These are phyloP conservation scores for Laguncularia racemosa DNA, from an alignment of 345 rosid genomes.

Conservation along the genomic window DNA sequence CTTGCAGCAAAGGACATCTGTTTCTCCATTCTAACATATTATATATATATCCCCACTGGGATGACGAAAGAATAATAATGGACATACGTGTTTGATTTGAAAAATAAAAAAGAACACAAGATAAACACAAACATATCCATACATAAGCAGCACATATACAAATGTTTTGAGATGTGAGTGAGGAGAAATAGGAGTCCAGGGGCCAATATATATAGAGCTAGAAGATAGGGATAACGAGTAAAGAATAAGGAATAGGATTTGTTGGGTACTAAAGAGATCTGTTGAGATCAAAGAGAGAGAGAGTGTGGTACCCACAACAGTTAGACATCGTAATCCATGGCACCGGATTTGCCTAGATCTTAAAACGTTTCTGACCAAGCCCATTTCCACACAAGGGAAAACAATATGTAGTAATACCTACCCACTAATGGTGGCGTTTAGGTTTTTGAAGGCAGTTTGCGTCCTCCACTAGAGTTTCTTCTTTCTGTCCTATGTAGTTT, in stretches of 20 bases:
- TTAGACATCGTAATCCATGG: conserved; percentile 51
- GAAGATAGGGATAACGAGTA: neutral
- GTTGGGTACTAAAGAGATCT: neutral
- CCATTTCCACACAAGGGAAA: conserved; percentile 2
- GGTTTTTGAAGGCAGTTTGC: conserved; percentile 15
- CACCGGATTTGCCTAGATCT: conserved; percentile 31
- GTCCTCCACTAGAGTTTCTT: conserved; percentile 25
- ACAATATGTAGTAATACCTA: neutral
- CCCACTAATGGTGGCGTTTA: conserved; percentile 17
- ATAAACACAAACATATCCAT: too few species aligned
- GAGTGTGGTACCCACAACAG: conserved; percentile 36
- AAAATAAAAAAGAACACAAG: too few species aligned
- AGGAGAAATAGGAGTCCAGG: too few species aligned
- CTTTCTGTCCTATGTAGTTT: conserved; percentile 1
- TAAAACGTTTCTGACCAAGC: conserved; percentile 25
- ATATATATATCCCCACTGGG: too few species aligned
- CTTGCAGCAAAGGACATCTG: too few species aligned
- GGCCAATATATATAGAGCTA: too few species aligned
- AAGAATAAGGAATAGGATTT: neutral
- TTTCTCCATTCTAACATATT: too few species aligned
- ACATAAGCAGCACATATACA: too few species aligned
- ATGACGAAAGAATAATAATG: too few species aligned
- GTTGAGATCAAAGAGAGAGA: conserved; percentile 8
- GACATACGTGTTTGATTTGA: too few species aligned
- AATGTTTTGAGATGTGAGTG: too few species aligned